Evolutionary conservation across 1,284 basidiomycete genomes (phyloP), one percentile per base, ranked within the genome.

Genomic region (Moesziomyces sp.): DNA sequence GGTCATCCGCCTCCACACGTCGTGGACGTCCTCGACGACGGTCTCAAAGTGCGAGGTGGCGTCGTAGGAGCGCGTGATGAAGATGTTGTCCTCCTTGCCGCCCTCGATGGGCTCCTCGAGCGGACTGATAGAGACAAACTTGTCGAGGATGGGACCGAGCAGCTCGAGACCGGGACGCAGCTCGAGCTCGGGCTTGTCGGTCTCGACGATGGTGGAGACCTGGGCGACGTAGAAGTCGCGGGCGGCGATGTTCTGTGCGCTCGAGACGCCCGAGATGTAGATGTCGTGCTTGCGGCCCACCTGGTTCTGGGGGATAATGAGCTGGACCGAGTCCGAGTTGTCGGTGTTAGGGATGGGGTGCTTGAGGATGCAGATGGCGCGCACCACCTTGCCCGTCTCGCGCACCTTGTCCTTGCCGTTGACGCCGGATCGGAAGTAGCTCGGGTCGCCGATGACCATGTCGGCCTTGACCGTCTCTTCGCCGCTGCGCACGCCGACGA

Each of bases 281-380:
- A 99, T 99, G 86, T 99, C 96, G 84, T 99, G 94, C 86, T 92
- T 91, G 77, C 97, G 88, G 76, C 89, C 89, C 73, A 99, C 94
- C 86, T 99, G 97, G 86, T 97, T 97, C 87, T 99, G 97, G 33
- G 97, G 97, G 77, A 99, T 97, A 86, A 99, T 95, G 81, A 99
- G 93, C 86, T 99, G 97, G 23, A 91, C 91, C 44, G 76, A 78
- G 87, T 99, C 97, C 54, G 91, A 88, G 83, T 98, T 92, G 47
- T 99, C 95, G 48, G 97, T 99, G 72, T 93, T 94, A 55, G 97
- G 97, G 76, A 99, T 97, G 48, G 96, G 93, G 86, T 99, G 97
- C 87, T 97, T 97, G 84, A 99, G 88, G 85, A 99, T 89, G 87
- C 97, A 99, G 83, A 99, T 99, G 11, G 96, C 96, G 55, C 97